Conservation (phyloP, 148 eudicot species). For the Amaranthus hypochondriacus region DNA sequence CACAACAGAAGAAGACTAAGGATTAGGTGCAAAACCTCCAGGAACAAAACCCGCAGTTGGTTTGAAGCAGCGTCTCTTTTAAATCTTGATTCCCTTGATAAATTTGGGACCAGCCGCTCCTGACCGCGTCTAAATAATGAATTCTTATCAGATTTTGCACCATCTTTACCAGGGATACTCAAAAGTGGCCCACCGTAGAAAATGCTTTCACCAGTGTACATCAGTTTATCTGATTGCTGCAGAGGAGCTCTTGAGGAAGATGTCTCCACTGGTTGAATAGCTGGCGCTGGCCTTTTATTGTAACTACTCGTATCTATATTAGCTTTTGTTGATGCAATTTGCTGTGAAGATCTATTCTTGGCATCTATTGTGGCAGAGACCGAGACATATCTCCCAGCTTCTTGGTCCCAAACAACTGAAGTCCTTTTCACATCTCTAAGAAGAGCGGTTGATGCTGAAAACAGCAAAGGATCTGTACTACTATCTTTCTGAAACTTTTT, state of each 20-base stretch:
- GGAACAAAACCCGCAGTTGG: slow-evolving; percentile 89
- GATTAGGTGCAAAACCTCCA: slow-evolving; percentile 38
- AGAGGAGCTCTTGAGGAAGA: slow-evolving; percentile 33
- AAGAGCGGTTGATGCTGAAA: slow-evolving; percentile 42
- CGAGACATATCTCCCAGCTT: slow-evolving; percentile 89
- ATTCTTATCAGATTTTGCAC: slow-evolving; percentile 34
- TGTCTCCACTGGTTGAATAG: slow-evolving; percentile 36
- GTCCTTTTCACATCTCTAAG: slow-evolving; percentile 75
- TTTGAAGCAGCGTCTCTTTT: slow-evolving; percentile 72
- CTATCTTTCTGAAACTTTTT: slow-evolving; percentile 43
- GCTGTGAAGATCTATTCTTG: slow-evolving; percentile 37
- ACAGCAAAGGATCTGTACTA: slow-evolving; percentile 42
- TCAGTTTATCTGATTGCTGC: slow-evolving; percentile 65
- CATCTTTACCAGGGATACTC: slow-evolving; percentile 40
- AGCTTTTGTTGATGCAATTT: slow-evolving; percentile 28
- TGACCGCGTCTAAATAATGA: slow-evolving; percentile 49
- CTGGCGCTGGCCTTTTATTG: slow-evolving; percentile 27
- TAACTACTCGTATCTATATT: slow-evolving; percentile 30
- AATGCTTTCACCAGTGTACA: slow-evolving; percentile 76
- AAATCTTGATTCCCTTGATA: slow-evolving; percentile 68
- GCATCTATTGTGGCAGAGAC: slow-evolving; percentile 62
- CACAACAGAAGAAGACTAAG: slow-evolving; percentile 32
- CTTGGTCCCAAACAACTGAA: slow-evolving; percentile 95
- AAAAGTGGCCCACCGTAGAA: slow-evolving; percentile 97
- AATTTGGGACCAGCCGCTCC: slow-evolving; percentile 36